phyloP scores from a whole-genome alignment of 805 yeast species.

The Candida easanensis region DNA sequence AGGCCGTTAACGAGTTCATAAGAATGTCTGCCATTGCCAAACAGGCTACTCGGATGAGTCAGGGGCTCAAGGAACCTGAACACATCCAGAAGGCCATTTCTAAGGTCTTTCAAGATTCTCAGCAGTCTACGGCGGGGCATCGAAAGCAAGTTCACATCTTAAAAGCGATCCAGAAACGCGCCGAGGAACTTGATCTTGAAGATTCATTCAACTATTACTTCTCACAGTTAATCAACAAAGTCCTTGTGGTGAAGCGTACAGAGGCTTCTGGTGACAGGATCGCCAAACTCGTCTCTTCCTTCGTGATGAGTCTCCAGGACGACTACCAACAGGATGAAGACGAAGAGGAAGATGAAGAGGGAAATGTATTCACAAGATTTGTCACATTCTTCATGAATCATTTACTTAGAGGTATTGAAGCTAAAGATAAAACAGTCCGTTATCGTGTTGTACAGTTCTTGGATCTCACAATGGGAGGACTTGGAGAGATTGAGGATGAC shows the following conservation, averaged over 20 bases:
- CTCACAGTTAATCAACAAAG: constrained; percentile 57
- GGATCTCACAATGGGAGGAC: constrained; percentile 64
- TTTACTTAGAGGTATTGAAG: constrained; percentile 72
- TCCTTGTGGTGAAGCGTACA: constrained; percentile 64
- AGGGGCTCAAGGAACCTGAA: constrained; percentile 28
- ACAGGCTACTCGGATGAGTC: constrained; percentile 15
- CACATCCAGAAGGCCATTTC: constrained; percentile 50
- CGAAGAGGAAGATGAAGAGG: constrained; percentile 38
- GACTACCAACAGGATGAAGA: constrained; percentile 24
- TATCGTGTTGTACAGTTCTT: constrained; percentile 75
- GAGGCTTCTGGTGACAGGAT: constrained; percentile 74
- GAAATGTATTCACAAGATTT: constrained; percentile 45
- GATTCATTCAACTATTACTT: constrained; percentile 61
- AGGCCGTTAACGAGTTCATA: too few relatives aligned
- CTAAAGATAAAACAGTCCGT: constrained; percentile 73
- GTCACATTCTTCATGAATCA: constrained; percentile 62
- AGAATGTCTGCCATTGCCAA: constrained; percentile 19
- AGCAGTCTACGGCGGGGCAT: constrained; percentile 69
- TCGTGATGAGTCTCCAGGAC: constrained; percentile 45
- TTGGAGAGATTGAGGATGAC: constrained; percentile 74
- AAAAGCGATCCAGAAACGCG: constrained; percentile 53
- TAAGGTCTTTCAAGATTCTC: constrained; percentile 78
- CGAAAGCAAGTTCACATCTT: constrained; percentile 66
- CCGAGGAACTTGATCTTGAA: constrained; percentile 49
- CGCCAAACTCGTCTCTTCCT: constrained; percentile 63